Base-by-base conservation (phyloP, 1,284 basidiomycete genomes). In the Neotropicomus parvogracilis region DNA sequence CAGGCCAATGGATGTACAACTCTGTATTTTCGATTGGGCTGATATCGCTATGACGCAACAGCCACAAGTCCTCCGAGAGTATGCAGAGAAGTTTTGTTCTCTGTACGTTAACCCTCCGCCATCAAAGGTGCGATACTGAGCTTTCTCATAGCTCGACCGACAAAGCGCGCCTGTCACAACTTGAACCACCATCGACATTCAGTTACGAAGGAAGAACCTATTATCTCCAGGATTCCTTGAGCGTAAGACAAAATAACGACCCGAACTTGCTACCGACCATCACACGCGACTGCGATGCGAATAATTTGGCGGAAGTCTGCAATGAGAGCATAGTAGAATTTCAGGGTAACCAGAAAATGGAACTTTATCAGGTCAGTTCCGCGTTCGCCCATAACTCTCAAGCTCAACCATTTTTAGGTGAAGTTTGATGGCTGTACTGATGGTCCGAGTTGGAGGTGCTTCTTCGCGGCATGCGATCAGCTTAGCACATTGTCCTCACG, bases 391-490 rank as follows among this genome's bases (percentile, higher is more conserved):
- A 14, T 37, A 11, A 44, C 17, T 44, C 26, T 31, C 40, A 19
- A n/a, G 17, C 46, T 55, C 20, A 44, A 36, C 24, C 44, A 40
- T 33, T 34, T 21, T 10, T 48, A 87, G 84, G 59, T 85, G 6
- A 65, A 59, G 26, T 80, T 75, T 50, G 53, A 68, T 16, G 68
- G 77, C 49, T 34, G 64, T 21, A 43, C 51, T 8, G 74, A 72
- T 13, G 68, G 73, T 11, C 60, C 62, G 4, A 60, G 60, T 14
- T 87, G 84, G 84, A 59, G 58, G 28, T 53, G 53, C 12, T 85
- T 88, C 62, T 69, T 86, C 29, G 49, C 55, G 4, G 60, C 68
- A 35, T 85, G 84, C 55, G 80, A 84, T 56, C 60, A 60, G 27
- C 62, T 79, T 35, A 74, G 72, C 24, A 49, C 58, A 27, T 53